Base-by-base conservation (phyloP, 257 asterid genomes). In the Marsdenia floribunda region DNA sequence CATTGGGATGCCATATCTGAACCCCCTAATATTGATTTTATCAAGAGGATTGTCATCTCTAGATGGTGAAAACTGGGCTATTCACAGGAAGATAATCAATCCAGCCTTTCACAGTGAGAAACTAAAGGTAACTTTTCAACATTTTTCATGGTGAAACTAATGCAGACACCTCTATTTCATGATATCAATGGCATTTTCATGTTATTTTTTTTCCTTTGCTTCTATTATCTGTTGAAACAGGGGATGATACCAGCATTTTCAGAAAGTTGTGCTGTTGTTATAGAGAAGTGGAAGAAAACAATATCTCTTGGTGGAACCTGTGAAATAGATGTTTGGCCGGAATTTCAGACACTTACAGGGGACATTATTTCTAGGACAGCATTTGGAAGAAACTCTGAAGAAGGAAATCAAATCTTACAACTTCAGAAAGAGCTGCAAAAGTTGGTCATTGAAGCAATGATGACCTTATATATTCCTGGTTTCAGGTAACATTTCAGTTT, bases 51-150 rank as follows among this genome's bases (percentile, higher is more conserved):
- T 86, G 74, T 76, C 90, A 66, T 73, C 80, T 76, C 77, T 82
- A 10, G 80, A 83, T 19, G 89, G 88, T 55, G 88, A 84, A 69
- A 75, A 74, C 72, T 88, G 90, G 89, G 89, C 82, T 29, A 65
- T 55, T 49, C 93, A 81, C 67, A 74, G 90, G 77, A 86, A 72
- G 76, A 85, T 86, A 70, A 85, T 88, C 69, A 82, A 65, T 60
- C 89, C 93, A 38, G 86, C 85, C 53, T 83, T 86, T 74, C 87
- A 85, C 73, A 59, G 74, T 63, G 89, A 88, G 69, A 86, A 86
- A 82, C 59, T 88, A 12, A 88, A 85, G 89, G 89, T 88, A 14
- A 40, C 8, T 54, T 53, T 66, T 66, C 22, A 40, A 65, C 12
- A 21, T 37, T 37, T 37, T 37, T 65, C 50, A 37, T 35, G 3